Base-by-base conservation (phyloP, 2,329 filamentous ascomycete species). In the Exophiala dermatitidis region DNA sequence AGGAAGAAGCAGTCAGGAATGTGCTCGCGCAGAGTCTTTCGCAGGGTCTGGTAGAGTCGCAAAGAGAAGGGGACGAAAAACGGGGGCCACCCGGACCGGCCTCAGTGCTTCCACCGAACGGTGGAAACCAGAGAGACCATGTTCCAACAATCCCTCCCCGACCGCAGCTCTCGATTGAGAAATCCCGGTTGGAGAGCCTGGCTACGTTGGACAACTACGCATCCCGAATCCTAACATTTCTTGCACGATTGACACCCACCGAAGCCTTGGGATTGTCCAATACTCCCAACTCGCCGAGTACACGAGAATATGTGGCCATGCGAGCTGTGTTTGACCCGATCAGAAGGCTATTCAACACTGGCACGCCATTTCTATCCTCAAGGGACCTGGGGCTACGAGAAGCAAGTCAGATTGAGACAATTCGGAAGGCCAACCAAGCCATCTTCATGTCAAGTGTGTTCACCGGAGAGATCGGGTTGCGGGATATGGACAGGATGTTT, bases 381-480 rank as follows among this genome's bases (percentile, higher is more conserved):
- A 69, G 73, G n/a, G 73, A 77, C 43, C 67, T 82, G 12, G 75
- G 74, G 37, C 71, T 81, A 42, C 71, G 71, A 4, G 75, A 78
- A 26, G 65, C 71, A 2, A 68, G 71, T 6, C 79, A 84, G 62
- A 70, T 82, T 38, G 79, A 80, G 53, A 77, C 78, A 43, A 78
- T 85, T 51, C 75, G 80, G 51, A 83, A 80, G 64, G 80, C 81
- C 38, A 85, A 85, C 60, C 70, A 84, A 46, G 82, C 82, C 7
- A 83, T 81, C 0, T 85, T 84, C 63, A 76, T 83, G 30, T 80
- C 79, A 0, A 80, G 77, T 57, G 77, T 84, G 29, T 82, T 85
- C 62, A 78, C 80, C 10, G 78, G 81, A 60, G 80, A 83, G 64
- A 79, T 84, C 55, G 79, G 79, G 6, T 83, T 85, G 60, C 78